These are phyloP conservation scores for Geoglossum cookeanum DNA, from an alignment of 2,329 filamentous ascomycete species.

Conservation along the genomic window DNA sequence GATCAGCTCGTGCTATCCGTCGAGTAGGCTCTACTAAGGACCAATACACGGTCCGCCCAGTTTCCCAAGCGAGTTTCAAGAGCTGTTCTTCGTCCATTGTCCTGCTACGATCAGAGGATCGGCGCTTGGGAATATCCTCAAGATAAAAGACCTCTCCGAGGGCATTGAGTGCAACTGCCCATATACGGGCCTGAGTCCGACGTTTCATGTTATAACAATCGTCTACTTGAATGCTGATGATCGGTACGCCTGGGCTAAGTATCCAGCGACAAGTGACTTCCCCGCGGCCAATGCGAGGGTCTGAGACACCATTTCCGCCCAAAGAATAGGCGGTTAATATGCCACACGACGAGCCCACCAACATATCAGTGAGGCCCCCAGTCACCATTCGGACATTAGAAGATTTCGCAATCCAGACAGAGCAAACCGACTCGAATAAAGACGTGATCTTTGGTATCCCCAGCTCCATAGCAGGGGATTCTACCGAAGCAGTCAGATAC, in stretches of 20 bases:
- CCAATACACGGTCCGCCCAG: conserved; percentile 66
- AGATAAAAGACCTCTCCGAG: conserved; percentile 83
- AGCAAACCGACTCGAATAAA: conserved; percentile 50
- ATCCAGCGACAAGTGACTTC: conserved; percentile 80
- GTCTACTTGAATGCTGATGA: conserved; percentile 67
- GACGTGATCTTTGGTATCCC: conserved; percentile 63
- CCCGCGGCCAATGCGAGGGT: conserved; percentile 45
- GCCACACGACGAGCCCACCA: conserved; percentile 68
- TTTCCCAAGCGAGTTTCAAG: conserved; percentile 56
- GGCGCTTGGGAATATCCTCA: conserved; percentile 43
- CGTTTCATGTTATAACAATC: conserved; percentile 60
- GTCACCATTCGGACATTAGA: conserved; percentile 50
- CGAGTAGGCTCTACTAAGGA: conserved; percentile 60
- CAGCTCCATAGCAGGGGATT: conserved; percentile 40
- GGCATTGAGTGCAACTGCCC: conserved; percentile 87
- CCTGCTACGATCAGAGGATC: conserved; percentile 28
- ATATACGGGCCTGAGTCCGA: conserved; percentile 51
- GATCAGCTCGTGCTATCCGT: conserved; percentile 51
- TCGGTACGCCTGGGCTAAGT: conserved; percentile 79
- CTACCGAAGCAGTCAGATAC: conserved; percentile 45
- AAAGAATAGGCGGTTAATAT: conserved; percentile 68
- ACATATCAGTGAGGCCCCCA: conserved; percentile 58
- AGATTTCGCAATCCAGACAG: conserved; percentile 82
- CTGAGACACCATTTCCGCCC: conserved; percentile 37
- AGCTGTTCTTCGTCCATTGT: conserved; percentile 31